Conservation (phyloP, 345 rosid species). For the Linum usitatissimum region DNA sequence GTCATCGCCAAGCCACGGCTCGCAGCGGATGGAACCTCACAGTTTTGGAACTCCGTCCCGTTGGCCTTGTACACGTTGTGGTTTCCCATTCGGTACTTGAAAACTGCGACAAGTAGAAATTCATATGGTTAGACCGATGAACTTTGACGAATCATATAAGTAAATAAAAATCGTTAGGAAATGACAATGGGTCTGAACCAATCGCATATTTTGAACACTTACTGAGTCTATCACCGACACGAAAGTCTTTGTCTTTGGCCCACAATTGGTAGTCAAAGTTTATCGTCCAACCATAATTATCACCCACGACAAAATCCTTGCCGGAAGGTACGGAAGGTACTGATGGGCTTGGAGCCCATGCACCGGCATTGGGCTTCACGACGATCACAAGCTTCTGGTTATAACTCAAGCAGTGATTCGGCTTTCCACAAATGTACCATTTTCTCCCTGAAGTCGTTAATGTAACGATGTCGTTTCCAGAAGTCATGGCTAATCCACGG, state of each 20-base stretch:
- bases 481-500: background rate
- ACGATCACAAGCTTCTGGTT: constrained; percentile 13
- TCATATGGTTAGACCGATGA: no score
- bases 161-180: no score
- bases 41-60: constrained; percentile 13
- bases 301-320: no score
- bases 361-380: constrained; percentile 5
- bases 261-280: no score
- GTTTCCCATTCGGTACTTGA: constrained; percentile 10
- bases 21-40: constrained; percentile 3
- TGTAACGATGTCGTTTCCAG: constrained; percentile 10
- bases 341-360: background rate
- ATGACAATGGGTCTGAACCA: no score
- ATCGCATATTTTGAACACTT: no score
- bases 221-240: no score
- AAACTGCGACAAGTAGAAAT: background rate
- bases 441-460: constrained; percentile 8
- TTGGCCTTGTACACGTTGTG: constrained; percentile 18
- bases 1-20: background rate
- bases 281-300: no score
- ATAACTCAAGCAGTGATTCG: constrained; percentile 8
- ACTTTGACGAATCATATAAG: no score
- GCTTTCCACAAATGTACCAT: constrained; percentile 12
- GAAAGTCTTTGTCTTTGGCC: no score
- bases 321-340: no score